Evolutionary conservation across 1,284 basidiomycete species (phyloP).

Genomic region (Chalciporus sp.): DNA sequence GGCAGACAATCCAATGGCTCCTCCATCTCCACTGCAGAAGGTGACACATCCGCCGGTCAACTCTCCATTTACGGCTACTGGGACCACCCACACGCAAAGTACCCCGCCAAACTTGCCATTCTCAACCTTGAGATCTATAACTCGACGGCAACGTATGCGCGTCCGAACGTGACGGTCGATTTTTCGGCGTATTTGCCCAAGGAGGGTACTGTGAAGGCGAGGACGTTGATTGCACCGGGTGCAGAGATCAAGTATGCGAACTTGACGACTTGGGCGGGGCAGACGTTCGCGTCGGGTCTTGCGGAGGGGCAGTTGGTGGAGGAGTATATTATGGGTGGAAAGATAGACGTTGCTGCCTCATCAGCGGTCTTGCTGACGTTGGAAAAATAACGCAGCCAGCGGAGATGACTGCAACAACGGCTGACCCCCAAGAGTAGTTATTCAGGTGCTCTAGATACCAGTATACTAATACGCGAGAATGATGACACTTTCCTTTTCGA

Average conservation of each 20-base stretch:
- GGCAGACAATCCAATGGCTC: conserved; percentile 53
- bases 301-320: conserved; percentile 41
- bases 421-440: too few species aligned
- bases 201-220: conserved; percentile 33
- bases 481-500: too few species aligned
- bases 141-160: conserved; percentile 40
- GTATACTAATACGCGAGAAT: too few species aligned
- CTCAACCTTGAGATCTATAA: conserved; percentile 53
- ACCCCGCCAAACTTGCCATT: conserved; percentile 47
- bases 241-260: conserved; percentile 46
- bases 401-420: too few species aligned
- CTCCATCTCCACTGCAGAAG: conserved; percentile 49
- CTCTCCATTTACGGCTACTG: conserved; percentile 53
- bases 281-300: conserved; percentile 44
- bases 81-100: conserved; percentile 34
- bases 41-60: conserved; percentile 49
- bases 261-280: conserved; percentile 51
- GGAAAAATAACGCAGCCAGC: background rate
- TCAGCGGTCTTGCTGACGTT: conserved; percentile 43
- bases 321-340: conserved; percentile 38
- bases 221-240: conserved; percentile 46
- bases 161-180: conserved; percentile 45
- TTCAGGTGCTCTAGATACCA: too few species aligned
- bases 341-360: conserved; percentile 43
- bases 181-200: conserved; percentile 42